A percentile compares a stretch with the other conserved stretches of the same genome.
These are phyloP conservation scores for Rhododendron molle DNA, from an alignment of 148 eudicot species.

Conservation along the genomic window DNA sequence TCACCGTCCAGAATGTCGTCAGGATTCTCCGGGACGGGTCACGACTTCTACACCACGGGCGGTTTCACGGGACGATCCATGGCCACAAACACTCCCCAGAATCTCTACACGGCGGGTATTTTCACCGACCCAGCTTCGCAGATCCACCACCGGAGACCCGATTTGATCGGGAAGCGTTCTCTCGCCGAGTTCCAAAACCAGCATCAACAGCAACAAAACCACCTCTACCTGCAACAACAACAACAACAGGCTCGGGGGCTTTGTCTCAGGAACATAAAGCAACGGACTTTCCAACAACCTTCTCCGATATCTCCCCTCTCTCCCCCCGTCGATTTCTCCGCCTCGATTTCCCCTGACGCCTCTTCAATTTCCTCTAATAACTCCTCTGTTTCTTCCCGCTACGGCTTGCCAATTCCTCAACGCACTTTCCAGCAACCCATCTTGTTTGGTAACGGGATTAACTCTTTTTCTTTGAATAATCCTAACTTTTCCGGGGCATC, in stretches of 20 bases:
- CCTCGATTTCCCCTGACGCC: slow-evolving; percentile 23
- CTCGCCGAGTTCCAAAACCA: slow-evolving; percentile 57
- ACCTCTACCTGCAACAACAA: slow-evolving; percentile 17
- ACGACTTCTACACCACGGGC: slow-evolving; percentile 27
- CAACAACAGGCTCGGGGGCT: slow-evolving; percentile 26
- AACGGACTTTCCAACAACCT: slow-evolving; percentile 33
- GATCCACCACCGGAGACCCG: slow-evolving; percentile 44
- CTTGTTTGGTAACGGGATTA: slow-evolving; percentile 10
- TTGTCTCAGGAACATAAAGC: slow-evolving; percentile 53
- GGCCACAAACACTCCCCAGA: slow-evolving; percentile 10
- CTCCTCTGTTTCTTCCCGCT: slow-evolving; percentile 32
- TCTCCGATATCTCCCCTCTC: slow-evolving; percentile 43
- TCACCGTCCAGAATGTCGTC: slow-evolving; percentile 47
- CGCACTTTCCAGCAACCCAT: slow-evolving; percentile 16
- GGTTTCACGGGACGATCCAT: slow-evolving; percentile 25
- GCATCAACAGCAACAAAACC: slow-evolving; percentile 34
- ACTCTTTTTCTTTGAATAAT: background rate
- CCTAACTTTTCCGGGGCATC: slow-evolving; percentile 18
- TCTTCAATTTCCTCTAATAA: slow-evolving; percentile 15
- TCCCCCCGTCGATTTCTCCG: slow-evolving; percentile 25
- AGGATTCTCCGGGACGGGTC: slow-evolving; percentile 42
- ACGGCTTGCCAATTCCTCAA: slow-evolving; percentile 46
- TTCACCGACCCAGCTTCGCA: slow-evolving; percentile 37
- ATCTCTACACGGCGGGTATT: slow-evolving; percentile 22
- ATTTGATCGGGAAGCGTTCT: slow-evolving; percentile 67